A percentile compares a stretch with the other conserved stretches of the same genome.
These are phyloP conservation scores for Daldinia bambusicola DNA, from an alignment of 495 filamentous ascomycete genomes.

Conservation along the genomic window DNA sequence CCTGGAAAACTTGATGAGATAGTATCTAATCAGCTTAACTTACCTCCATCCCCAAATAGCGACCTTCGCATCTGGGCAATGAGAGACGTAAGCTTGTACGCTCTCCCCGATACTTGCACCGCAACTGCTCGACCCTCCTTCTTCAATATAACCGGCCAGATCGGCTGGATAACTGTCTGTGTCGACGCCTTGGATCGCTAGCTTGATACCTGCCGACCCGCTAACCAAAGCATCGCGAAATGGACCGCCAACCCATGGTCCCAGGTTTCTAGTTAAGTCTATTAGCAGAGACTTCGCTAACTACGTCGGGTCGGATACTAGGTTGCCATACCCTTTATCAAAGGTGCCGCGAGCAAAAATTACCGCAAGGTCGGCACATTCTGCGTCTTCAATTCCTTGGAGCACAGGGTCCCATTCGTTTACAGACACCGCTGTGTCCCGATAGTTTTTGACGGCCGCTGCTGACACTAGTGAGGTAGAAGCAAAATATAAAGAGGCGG, in stretches of 20 bases:
- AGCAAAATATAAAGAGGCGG: conserved; percentile 1
- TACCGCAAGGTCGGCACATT: conserved; percentile 41
- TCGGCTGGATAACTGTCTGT: conserved; percentile 37
- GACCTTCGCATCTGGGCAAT: conserved; percentile 31
- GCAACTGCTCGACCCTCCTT: conserved; percentile 38
- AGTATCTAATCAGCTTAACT: conserved; percentile 2
- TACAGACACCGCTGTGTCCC: conserved; percentile 28
- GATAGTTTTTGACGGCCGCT: conserved; percentile 8
- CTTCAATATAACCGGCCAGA: conserved; percentile 35
- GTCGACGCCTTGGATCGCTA: conserved; percentile 40
- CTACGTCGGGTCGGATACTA: neutral
- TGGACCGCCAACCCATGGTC: conserved; percentile 36
- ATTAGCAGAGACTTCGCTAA: conserved; percentile 2
- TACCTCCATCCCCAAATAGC: conserved; percentile 45
- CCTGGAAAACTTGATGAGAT: neutral
- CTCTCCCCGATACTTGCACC: conserved; percentile 29
- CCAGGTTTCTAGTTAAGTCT: conserved; percentile 32
- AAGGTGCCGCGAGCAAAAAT: conserved; percentile 48
- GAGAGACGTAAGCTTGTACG: conserved; percentile 33
- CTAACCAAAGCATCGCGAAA: conserved; percentile 33
- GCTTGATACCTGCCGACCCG: conserved; percentile 20
- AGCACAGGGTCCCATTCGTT: conserved; percentile 41
- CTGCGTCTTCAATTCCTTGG: conserved; percentile 10
- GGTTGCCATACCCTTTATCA: conserved; percentile 38
- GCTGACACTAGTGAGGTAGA: conserved; percentile 12